Base-by-base conservation (phyloP, 805 yeast genomes). In the Tetrapisispora phaffii region DNA sequence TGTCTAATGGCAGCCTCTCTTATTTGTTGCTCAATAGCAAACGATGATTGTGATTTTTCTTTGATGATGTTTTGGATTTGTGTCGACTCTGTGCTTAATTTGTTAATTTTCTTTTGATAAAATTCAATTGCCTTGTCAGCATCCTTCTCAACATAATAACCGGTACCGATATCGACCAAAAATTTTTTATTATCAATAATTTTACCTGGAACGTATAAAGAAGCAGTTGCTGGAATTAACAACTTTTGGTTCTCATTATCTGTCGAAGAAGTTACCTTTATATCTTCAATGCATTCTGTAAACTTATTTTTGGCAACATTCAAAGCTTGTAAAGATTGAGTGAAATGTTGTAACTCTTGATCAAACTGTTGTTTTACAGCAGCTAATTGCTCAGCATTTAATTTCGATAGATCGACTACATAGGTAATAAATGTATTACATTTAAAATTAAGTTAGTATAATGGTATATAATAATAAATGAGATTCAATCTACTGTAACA, bases 81-180 rank as follows among this genome's bases (percentile, higher is more conserved):
- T 16, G 73, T 73, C 6, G 85, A 73, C 62, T 93, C 96, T 49
- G 74, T 74, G 47, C 72, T 77, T 56, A 90, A 67, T 50, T 90
- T 89, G 22, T 68, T 68, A 46, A 88, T 77, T 63, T 93, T 87
- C 46, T 70, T 73, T 47, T 80, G 75, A 62, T 86, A 90, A 57
- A 87, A 90, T 44, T 62, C 64, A 49, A 76, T 69, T 1, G 96
- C 82, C 39, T 84, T 87, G 7, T 68, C 67, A 0, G 77, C 76
- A 41, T 64, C 64, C 65, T 93, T 93, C 59, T 87, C 96, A 16
- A 88, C 89, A 60, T 76, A 93, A 61, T 93, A 93, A 2, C 97
- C 97, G 0, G 98, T 93, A 31, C 98, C 98, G 22, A 93, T 81
- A 60, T 93, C 98, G 9, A 93, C 96, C 60, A 93, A 70, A 56